Conservation (phyloP, 805 yeast genomes). For the Starmerella stellata region DNA sequence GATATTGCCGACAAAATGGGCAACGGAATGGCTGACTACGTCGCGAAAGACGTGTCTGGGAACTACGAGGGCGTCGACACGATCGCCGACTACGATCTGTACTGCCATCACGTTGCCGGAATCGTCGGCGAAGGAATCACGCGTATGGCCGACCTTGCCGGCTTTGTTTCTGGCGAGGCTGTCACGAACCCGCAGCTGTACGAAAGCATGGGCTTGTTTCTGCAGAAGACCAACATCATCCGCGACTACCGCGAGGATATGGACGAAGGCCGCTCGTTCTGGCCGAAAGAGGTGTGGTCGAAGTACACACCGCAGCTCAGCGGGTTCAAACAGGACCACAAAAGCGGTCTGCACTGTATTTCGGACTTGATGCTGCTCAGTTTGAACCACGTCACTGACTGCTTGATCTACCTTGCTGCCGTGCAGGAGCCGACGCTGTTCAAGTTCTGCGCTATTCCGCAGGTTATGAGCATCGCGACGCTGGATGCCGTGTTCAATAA, state of each 20-base stretch:
- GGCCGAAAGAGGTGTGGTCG: constrained; percentile 91
- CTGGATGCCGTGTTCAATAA: constrained; percentile 72
- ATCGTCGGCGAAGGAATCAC: constrained; percentile 93
- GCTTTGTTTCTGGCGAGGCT: constrained; percentile 41
- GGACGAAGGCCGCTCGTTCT: constrained; percentile 79
- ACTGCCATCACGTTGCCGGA: constrained; percentile 96
- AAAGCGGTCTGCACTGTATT: constrained; percentile 49
- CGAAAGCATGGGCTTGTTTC: constrained; percentile 82
- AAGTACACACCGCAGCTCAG: constrained; percentile 47
- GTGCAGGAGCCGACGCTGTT: constrained; percentile 68
- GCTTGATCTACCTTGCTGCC: constrained; percentile 53
- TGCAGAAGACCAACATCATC: constrained; percentile 90
- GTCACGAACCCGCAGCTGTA: constrained; percentile 39
- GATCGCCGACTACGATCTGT: constrained; percentile 63
- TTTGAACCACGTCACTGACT: constrained; percentile 58
- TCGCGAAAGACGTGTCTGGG: constrained; percentile 43
- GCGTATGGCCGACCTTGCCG: constrained; percentile 56
- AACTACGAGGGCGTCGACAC: constrained; percentile 65
- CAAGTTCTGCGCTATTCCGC: constrained; percentile 93
- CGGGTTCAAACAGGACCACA: constrained; percentile 32
- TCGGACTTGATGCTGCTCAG: constrained; percentile 68
- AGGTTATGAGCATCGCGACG: constrained; percentile 97
- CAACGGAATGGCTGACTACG: constrained; percentile 92
- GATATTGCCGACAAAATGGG: constrained; percentile 81
- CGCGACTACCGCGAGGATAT: constrained; percentile 88